Evolutionary conservation across 352 stramenopile species (phyloP).

Genomic region (Globisporangium heterothallicum): DNA sequence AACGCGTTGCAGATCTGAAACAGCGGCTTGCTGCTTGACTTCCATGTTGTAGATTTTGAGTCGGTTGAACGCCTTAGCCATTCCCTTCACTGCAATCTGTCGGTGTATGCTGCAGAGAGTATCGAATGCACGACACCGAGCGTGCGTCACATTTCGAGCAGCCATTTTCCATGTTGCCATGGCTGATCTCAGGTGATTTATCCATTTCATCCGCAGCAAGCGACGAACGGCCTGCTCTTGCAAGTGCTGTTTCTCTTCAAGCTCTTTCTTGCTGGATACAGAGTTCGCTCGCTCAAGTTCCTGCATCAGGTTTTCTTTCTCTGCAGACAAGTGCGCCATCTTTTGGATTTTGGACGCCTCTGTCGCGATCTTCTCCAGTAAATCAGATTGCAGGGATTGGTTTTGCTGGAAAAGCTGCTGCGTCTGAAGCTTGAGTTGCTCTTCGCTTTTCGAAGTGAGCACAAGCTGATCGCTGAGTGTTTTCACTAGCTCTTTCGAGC

Average conservation of each 20-base stretch:
- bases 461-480: conserved; percentile 48
- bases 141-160: not conserved
- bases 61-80: conserved; percentile 8
- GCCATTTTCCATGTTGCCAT: conserved; percentile 6
- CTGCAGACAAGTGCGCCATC: conserved; percentile 51
- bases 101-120: conserved; percentile 3
- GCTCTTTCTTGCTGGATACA: conserved; percentile 23
- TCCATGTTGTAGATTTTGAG: not conserved
- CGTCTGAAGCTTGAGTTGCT: conserved; percentile 65
- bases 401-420: conserved; percentile 70
- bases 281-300: conserved; percentile 44
- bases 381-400: conserved; percentile 51
- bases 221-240: conserved; percentile 22
- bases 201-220: conserved; percentile 32
- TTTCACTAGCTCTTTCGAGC: conserved; percentile 42
- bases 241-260: conserved; percentile 19
- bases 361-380: conserved; percentile 60
- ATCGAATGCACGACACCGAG: conserved; percentile 1
- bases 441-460: conserved; percentile 50
- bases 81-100: conserved; percentile 2
- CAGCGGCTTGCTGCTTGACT: not conserved
- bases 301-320: conserved; percentile 52
- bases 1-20: not conserved
- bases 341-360: conserved; percentile 65
- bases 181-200: conserved; percentile 15